Base-by-base conservation (phyloP, 225 moss, liverwort and hornwort species). In the Takakia lepidozioides region DNA sequence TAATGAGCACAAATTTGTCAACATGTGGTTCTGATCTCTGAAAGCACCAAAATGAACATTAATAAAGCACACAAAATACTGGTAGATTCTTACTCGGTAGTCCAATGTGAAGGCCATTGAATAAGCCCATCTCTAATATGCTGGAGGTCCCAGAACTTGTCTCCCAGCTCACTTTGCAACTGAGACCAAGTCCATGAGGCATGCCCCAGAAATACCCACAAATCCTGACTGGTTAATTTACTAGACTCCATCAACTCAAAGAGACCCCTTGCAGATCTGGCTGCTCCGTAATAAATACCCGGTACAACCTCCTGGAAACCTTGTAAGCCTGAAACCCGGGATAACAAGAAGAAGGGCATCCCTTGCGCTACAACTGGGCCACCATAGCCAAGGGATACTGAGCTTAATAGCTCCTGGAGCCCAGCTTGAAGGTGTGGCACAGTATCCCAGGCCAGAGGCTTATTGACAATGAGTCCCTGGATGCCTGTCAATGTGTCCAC, bases 141-240 rank as follows among this genome's bases (percentile, higher is more conserved):
- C 18, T 23, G 27, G 7, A 54, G 0, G 17, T 58, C 10, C 70
- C 70, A 70, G 25, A 48, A 27, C 9, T 59, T 46, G 10, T 27
- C 19, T 15, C 35, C 28, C 25, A 70, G 58, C 53, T 70, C 70
- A 2, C 11, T 45, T 58, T 70, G 47, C 29, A 70, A 47, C 34
- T 70, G 70, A 21, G 25, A 3, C 63, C 53, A 64, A 19, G 63
- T 40, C 70, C 70, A 70, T 8, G 63, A 63, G 14, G 70, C 32
- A 32, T 53, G 54, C 14, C 70, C 70, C 20, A 64, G 42, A 20
- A 70, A 70, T 24, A 70, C 27, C 70, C 70, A 70, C 55, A 70
- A 38, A 38, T 71, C 64, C 5, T 64, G 27, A 19, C 48, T 34
- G 23, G 48, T 42, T 36, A 71, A 45, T 2, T 43, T 64, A 8